Conservation (phyloP, 169 alveolate species). For the Plasmodium vivax region DNA sequence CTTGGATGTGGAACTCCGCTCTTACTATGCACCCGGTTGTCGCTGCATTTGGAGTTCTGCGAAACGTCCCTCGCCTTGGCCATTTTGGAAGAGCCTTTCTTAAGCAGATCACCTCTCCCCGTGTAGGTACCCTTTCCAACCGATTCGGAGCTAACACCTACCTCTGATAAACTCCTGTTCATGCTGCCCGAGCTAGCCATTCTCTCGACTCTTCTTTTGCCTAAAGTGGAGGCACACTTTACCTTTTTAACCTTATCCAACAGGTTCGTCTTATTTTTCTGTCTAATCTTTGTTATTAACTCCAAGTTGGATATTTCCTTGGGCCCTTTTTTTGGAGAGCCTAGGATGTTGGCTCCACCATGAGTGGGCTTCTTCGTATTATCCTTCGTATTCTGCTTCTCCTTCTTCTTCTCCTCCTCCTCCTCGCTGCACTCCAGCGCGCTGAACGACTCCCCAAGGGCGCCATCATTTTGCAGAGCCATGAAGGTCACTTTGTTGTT, state of each 20-base stretch:
- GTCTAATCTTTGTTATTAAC: slow-evolving; percentile 9
- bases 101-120: background rate
- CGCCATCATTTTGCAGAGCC: slow-evolving; percentile 1
- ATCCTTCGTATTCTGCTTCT: background rate
- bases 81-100: background rate
- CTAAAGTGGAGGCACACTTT: background rate
- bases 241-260: background rate
- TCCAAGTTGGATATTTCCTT: slow-evolving; percentile 8
- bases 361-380: background rate
- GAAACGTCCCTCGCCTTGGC: background rate
- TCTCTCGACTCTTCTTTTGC: background rate
- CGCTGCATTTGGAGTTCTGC: background rate
- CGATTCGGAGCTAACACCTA: background rate
- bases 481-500: slow-evolving; percentile 63
- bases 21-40: background rate
- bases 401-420: background rate
- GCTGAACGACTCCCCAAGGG: background rate
- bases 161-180: slow-evolving; percentile 8
- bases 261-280: background rate
- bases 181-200: background rate
- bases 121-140: background rate
- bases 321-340: background rate
- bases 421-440: background rate
- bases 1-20: background rate
- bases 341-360: background rate